Conservation (phyloP, 2,329 filamentous ascomycete species). For the Dactylellina parvicollis region DNA sequence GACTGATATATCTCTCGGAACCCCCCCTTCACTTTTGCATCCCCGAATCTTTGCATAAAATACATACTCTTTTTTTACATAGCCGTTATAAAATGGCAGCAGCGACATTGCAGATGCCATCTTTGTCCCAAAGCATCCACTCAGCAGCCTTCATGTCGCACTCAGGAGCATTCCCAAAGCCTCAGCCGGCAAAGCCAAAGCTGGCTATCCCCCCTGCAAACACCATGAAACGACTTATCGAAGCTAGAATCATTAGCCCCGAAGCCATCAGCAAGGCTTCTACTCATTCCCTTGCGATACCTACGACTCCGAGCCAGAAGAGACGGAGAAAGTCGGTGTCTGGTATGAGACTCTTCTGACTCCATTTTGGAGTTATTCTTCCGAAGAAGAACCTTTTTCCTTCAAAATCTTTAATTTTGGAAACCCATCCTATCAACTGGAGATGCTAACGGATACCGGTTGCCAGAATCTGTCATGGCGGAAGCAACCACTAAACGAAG, state of each 20-base stretch:
- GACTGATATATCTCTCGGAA: constrained; percentile 36
- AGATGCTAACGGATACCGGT: constrained; percentile 29
- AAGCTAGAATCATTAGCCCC: constrained; percentile 17
- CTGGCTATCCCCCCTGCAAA: constrained; percentile 36
- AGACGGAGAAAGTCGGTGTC: constrained; percentile 47
- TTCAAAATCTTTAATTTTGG: neutral
- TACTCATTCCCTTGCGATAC: constrained; percentile 27
- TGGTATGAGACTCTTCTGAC: constrained; percentile 33
- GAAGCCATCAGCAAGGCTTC: constrained; percentile 37
- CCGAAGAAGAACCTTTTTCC: neutral
- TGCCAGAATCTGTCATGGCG: constrained; percentile 37
- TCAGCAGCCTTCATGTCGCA: constrained; percentile 45
- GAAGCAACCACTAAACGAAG: constrained; percentile 32
- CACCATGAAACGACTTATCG: constrained; percentile 35
- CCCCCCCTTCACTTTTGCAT: neutral
- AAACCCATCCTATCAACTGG: neutral
- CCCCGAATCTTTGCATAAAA: neutral
- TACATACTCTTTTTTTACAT: constrained; percentile 1
- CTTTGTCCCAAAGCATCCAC: constrained; percentile 40
- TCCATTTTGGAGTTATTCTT: neutral
- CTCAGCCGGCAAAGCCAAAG: constrained; percentile 44
- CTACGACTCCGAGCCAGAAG: constrained; percentile 28
- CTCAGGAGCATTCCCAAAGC: constrained; percentile 23
- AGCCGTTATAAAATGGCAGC: constrained; percentile 47
- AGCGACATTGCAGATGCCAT: constrained; percentile 51